Percentiles rank a stretch among this genome's conserved stretches.
Conservation (phyloP, 331 rosid species). For the Ulmus americana region DNA sequence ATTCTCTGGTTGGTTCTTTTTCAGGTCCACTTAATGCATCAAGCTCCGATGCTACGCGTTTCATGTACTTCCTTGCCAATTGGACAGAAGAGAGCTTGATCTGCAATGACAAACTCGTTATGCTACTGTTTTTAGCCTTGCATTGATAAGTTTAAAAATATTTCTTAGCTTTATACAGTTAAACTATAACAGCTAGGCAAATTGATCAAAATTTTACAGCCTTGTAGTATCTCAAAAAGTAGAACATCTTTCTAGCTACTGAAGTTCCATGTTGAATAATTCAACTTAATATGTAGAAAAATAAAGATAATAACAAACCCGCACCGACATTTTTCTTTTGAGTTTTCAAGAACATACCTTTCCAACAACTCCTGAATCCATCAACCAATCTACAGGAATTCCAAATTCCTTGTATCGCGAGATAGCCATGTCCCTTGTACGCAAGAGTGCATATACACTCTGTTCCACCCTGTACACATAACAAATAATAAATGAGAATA, state of each 20-base stretch:
- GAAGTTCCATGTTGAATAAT: background rate
- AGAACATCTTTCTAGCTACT: background rate
- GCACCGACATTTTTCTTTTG: background rate
- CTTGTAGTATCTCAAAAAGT: background rate
- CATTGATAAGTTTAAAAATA: too few species aligned
- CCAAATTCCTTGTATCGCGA: conserved; percentile 84
- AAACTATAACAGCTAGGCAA: background rate
- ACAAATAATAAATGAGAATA: conserved; percentile 8
- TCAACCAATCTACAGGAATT: conserved; percentile 77
- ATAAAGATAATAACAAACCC: background rate
- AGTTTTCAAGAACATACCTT: conserved; percentile 46
- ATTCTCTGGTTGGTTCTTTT: conserved; percentile 81
- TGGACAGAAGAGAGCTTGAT: conserved; percentile 94
- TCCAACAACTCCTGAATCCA: conserved; percentile 87
- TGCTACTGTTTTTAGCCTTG: background rate
- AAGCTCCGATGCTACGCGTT: conserved; percentile 78
- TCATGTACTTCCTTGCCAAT: conserved; percentile 84
- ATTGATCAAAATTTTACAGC: background rate
- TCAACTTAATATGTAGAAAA: background rate
- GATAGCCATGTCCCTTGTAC: conserved; percentile 90
- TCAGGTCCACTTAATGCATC: conserved; percentile 65
- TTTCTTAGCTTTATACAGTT: background rate
- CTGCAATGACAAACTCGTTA: conserved; percentile 31
- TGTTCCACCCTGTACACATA: conserved; percentile 62
- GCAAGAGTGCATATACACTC: conserved; percentile 70